Evolutionary conservation across 345 rosid species (phyloP).

Genomic region (Carallia pectinifolia): DNA sequence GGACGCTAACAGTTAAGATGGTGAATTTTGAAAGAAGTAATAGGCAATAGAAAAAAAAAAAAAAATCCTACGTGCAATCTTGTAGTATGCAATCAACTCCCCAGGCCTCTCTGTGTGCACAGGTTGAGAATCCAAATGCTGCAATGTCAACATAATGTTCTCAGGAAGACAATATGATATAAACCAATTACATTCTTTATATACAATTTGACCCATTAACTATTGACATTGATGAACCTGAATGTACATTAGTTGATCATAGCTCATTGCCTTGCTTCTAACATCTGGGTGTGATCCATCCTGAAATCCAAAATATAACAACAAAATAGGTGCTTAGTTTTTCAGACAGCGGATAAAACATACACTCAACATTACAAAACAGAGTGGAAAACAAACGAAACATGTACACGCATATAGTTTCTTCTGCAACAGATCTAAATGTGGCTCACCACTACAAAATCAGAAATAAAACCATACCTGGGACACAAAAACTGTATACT

Average conservation of each 20-base stretch:
- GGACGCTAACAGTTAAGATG: constrained; percentile 20
- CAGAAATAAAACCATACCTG: constrained; percentile 48
- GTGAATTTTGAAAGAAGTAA: constrained; percentile 15
- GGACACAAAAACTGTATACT: constrained; percentile 85
- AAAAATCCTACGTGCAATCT: constrained; percentile 69
- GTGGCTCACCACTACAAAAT: background rate
- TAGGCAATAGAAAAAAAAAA: constrained; percentile 17
- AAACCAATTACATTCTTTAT: background rate
- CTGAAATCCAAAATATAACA: constrained; percentile 25
- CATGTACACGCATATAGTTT: background rate
- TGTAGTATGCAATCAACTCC: constrained; percentile 88
- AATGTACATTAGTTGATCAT: constrained; percentile 76
- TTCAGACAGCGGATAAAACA: too few species aligned
- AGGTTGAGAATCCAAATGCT: constrained; percentile 80
- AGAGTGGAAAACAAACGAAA: background rate
- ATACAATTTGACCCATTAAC: background rate
- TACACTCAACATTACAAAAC: too few species aligned
- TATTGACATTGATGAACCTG: constrained; percentile 44
- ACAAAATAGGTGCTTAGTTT: background rate
- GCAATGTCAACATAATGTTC: constrained; percentile 17
- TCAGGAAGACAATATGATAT: background rate
- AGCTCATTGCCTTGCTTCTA: constrained; percentile 76
- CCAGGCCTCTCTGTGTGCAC: constrained; percentile 87
- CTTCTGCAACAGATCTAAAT: background rate
- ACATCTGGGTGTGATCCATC: constrained; percentile 77